These are phyloP conservation scores for Udeniomyces megalosporus DNA, from an alignment of 768 basidiomycete species.

Conservation along the genomic window DNA sequence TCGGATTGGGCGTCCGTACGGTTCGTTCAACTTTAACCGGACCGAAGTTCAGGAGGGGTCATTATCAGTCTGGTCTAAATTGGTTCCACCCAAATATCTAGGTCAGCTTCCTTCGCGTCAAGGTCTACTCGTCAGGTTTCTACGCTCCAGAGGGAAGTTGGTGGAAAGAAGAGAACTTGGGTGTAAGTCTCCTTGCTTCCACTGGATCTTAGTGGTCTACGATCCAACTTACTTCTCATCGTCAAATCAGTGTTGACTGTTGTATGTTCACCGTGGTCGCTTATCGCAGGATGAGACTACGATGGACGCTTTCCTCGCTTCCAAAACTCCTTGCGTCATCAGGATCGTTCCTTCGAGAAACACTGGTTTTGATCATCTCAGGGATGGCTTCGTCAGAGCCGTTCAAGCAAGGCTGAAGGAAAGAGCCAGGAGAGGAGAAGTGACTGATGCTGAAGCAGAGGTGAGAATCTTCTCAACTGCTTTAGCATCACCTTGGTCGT, in stretches of 20 bases:
- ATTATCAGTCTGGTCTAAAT: no score
- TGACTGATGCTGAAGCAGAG: slow-evolving; percentile 46
- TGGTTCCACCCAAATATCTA: no score
- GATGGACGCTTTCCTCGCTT: slow-evolving; percentile 33
- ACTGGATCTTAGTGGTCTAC: not conserved
- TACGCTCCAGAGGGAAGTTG: slow-evolving; percentile 33
- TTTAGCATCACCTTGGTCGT: not conserved
- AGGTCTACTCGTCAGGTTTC: slow-evolving; percentile 80
- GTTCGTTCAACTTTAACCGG: not conserved
- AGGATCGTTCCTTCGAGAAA: slow-evolving; percentile 70
- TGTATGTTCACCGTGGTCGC: not conserved
- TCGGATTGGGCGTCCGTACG: not conserved
- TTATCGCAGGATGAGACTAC: not conserved
- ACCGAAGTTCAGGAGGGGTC: no score
- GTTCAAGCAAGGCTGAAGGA: slow-evolving; percentile 45
- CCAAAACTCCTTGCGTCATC: slow-evolving; percentile 52
- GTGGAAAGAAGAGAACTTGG: slow-evolving; percentile 22
- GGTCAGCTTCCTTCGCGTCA: slow-evolving; percentile 71
- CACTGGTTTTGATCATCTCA: slow-evolving; percentile 60
- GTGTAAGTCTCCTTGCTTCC: slow-evolving; percentile 17
- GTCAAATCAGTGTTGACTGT: not conserved
- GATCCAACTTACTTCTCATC: not conserved
- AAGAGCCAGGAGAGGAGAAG: slow-evolving; percentile 37
- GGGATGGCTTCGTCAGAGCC: slow-evolving; percentile 67
- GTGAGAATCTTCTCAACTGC: slow-evolving; percentile 15